Evolutionary conservation across 306 rosid species (phyloP).

Genomic region (Cyamopsis tetragonoloba): DNA sequence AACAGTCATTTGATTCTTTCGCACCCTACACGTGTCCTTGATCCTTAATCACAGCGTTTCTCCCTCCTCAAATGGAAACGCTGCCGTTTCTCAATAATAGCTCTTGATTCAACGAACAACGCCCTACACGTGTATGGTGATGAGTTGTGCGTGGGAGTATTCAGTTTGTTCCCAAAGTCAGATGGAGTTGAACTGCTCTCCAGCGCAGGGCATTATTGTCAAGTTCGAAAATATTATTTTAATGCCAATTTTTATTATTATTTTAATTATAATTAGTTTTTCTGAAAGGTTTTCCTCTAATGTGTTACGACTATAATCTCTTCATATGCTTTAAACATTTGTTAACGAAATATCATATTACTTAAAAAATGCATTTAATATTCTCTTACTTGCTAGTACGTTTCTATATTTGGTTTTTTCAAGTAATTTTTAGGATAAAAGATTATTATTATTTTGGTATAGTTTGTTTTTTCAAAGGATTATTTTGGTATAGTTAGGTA

Average conservation of each 20-base stretch:
- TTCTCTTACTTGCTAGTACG: too few species aligned
- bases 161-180: not conserved
- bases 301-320: not conserved
- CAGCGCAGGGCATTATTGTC: not conserved
- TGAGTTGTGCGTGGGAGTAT: not conserved
- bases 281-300: not conserved
- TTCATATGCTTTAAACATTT: too few species aligned
- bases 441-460: too few species aligned
- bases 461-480: too few species aligned
- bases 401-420: too few species aligned
- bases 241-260: not conserved
- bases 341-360: too few species aligned
- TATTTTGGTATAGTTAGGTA: too few species aligned
- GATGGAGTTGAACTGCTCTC: constrained; percentile 15
- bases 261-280: too few species aligned
- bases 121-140: not conserved
- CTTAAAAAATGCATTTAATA: too few species aligned
- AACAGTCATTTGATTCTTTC: constrained; percentile 1
- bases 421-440: too few species aligned
- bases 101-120: not conserved
- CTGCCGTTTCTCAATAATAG: not conserved
- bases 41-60: not conserved
- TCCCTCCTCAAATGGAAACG: not conserved
- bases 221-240: not conserved
- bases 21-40: constrained; percentile 25